Evolutionary conservation across 495 filamentous ascomycete species (phyloP).

Genomic region (Aspergillus hancockii): DNA sequence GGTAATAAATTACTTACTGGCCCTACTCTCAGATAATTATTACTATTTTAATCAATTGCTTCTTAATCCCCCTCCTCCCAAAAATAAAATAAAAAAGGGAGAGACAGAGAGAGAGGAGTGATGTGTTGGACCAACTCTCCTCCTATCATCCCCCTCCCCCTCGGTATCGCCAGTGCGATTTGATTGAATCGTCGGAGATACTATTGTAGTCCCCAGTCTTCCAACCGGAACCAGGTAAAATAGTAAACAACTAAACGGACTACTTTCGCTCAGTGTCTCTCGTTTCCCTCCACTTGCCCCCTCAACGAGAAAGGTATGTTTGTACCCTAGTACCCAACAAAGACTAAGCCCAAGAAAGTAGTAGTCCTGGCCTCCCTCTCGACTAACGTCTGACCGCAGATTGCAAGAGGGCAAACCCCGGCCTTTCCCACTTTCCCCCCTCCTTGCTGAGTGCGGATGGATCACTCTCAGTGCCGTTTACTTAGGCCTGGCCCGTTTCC

Average conservation of each 20-base stretch:
- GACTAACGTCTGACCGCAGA: not conserved
- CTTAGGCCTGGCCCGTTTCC: conserved; percentile 8
- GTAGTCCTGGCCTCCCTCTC: too few species aligned
- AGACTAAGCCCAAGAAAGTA: not conserved
- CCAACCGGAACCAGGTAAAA: not conserved
- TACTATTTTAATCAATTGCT: not conserved
- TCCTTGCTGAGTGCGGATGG: conserved; percentile 4
- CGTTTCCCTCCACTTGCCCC: not conserved
- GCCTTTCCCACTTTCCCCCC: not conserved
- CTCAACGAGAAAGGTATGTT: too few species aligned
- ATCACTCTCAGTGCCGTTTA: not conserved
- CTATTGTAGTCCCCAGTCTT: not conserved
- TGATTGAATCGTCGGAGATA: not conserved
- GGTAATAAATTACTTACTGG: not conserved
- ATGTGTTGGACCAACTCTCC: conserved; percentile 4
- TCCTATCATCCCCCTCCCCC: conserved; percentile 3
- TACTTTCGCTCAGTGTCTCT: not conserved
- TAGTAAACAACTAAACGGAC: not conserved
- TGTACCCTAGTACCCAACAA: too few species aligned
- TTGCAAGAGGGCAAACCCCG: not conserved
- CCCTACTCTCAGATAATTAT: not conserved
- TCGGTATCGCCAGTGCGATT: not conserved
- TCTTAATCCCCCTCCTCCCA: not conserved
- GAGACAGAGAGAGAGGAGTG: not conserved
- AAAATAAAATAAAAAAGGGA: not conserved